Evolutionary conservation across 345 rosid genomes (phyloP), one percentile per base, ranked within the genome.

Genomic region (Dipteronia dyeriana): DNA sequence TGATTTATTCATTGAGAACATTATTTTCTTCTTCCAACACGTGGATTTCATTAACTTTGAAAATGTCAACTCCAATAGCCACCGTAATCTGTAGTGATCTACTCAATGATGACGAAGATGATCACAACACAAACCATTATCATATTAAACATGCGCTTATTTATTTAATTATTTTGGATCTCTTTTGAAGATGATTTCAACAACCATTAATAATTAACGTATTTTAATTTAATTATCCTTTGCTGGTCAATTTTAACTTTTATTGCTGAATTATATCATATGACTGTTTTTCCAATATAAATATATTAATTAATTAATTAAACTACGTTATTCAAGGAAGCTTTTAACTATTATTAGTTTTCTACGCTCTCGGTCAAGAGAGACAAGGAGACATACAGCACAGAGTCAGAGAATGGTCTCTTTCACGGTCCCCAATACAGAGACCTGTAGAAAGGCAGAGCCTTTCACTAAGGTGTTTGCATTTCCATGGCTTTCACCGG

Each of bases 11-110:
- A 67, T 66, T 61, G 70, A 60, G 9, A 51, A 51, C 7, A 0
- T 19, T 2, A 5, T 10, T 74, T 19, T 0, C 12, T 0, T 5
- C 6, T 3, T 13, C 6, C 22, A 6, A 78, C 82, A 80, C 80
- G 16, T 71, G 76, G 82, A 80, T 60, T 9, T 60, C 86, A 84
- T 63, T 73, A 71, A 43, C 80, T 16, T 70, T 2, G 16, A 67
- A 80, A 61, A 76, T 78, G 80, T 80, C 84, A 75, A 78, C 79
- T 62, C 77, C 53, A 23, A 9, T 59, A 57, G 43, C 70, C 51
- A 38, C 9, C 54, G 49, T 43, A 68, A 51, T 77, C 53, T 62
- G 20, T 62, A 23, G 34, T 77, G 76, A 59, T 81, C 61, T 68
- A 10, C 53, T 73, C 51, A 68, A 77, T 49, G 65, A 76, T 81